A percentile compares a stretch with the other conserved stretches of the same genome.
phyloP scores from a whole-genome alignment of 331 rosid genomes.

The Stylosanthes scabra region DNA sequence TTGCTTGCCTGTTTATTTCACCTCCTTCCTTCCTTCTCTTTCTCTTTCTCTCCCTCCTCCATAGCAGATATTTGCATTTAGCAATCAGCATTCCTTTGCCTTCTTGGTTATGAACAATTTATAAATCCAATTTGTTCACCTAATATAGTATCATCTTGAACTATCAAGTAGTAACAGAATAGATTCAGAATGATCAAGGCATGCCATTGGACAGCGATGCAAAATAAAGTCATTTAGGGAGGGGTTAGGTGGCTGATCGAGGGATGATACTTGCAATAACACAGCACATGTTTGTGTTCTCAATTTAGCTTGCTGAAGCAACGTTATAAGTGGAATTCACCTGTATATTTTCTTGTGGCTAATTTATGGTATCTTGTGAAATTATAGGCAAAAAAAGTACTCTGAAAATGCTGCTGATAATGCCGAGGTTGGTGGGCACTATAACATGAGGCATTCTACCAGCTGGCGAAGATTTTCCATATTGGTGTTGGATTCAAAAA shows the following conservation, averaged over 20 bases:
- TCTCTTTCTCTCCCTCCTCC: background rate
- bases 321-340: background rate
- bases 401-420: slow-evolving; percentile 91
- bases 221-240: background rate
- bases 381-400: slow-evolving; percentile 87
- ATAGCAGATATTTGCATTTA: too few species aligned
- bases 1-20: background rate
- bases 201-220: background rate
- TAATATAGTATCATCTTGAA: background rate
- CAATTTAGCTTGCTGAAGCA: background rate
- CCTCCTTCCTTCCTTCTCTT: too few species aligned
- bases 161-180: background rate
- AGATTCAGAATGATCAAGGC: background rate
- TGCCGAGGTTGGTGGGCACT: slow-evolving; percentile 84
- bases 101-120: background rate
- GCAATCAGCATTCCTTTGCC: slow-evolving; percentile 3
- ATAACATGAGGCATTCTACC: slow-evolving; percentile 95
- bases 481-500: slow-evolving; percentile 90
- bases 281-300: background rate
- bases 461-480: slow-evolving; percentile 98
- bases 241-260: background rate
- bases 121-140: background rate
- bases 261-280: slow-evolving; percentile 7
- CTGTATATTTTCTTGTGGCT: slow-evolving; percentile 21
- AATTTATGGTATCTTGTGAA: slow-evolving; percentile 13